Conservation (phyloP, 108 stramenopile species). For the Epipyxis sp. region DNA sequence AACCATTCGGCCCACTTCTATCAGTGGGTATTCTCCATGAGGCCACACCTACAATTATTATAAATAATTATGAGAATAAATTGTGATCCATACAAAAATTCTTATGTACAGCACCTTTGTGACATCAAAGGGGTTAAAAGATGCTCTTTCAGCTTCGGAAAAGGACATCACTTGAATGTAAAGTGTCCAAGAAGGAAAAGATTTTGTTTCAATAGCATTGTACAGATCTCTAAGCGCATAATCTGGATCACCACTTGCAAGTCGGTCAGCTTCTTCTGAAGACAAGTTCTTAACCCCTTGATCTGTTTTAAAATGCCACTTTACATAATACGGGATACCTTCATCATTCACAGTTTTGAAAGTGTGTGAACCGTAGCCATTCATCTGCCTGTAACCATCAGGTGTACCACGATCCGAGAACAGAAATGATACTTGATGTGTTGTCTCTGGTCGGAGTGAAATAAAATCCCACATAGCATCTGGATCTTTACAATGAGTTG, state of each 20-base stretch:
- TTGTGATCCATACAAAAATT: no score
- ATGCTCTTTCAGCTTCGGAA: slow-evolving; percentile 47
- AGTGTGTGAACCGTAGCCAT: slow-evolving; percentile 68
- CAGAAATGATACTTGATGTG: slow-evolving; percentile 62
- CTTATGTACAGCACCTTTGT: no score
- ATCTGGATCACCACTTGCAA: slow-evolving; percentile 58
- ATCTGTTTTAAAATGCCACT: slow-evolving; percentile 72
- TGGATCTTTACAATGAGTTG: slow-evolving; percentile 60
- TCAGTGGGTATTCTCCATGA: slow-evolving; percentile 61
- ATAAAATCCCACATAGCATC: slow-evolving; percentile 71
- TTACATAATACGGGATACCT: slow-evolving; percentile 55
- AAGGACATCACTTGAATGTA: slow-evolving; percentile 65
- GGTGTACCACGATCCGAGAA: slow-evolving; percentile 64
- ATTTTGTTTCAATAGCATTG: slow-evolving; percentile 61
- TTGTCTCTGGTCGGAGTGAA: slow-evolving; percentile 61
- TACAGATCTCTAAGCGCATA: slow-evolving; percentile 66
- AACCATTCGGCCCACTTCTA: slow-evolving; percentile 59
- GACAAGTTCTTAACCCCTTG: slow-evolving; percentile 65
- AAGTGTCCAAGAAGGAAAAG: slow-evolving; percentile 59
- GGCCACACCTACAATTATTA: no score
- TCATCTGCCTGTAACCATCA: slow-evolving; percentile 62
- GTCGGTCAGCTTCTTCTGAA: slow-evolving; percentile 40
- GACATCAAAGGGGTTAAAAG: slow-evolving; percentile 67
- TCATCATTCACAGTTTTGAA: slow-evolving; percentile 65
- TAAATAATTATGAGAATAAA: no score